Evolutionary conservation across 2,329 filamentous ascomycete genomes (phyloP), one percentile per base, ranked within the genome.

Genomic region (Mollisia scopiformis): DNA sequence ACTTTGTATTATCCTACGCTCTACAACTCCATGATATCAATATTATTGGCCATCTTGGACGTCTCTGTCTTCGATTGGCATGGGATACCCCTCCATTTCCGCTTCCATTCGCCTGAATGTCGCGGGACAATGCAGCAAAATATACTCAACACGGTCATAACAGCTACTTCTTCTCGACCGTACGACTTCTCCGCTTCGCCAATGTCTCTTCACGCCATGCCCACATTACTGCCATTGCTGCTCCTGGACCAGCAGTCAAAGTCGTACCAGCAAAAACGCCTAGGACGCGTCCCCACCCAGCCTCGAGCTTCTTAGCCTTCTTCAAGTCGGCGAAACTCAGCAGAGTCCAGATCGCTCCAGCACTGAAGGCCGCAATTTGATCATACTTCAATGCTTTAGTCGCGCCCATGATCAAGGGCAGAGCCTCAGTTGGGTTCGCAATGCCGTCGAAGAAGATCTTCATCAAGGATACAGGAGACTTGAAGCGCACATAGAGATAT

Each of bases 161-260:
- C 8, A 19, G 19, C 35, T 49, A 28, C 49, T 46, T 57, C 23
- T 53, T 25, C 25, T 33, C 23, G 39, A 21, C 39, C 8, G 7
- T 19, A n/a, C 31, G 25, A 14, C 2, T 10, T 30, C 41, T 37
- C 33, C 39, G 57, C 50, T 43, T 60, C 0, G 73, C 72, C 49
- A 77, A 57, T 5, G 67, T 64, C 41, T 75, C 71, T 56, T 77
- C 75, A 61, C 75, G 73, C 68, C 71, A 75, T 11, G 69, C 63
- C 72, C 73, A 76, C 61, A 68, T 69, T 14, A 63, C 58, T 8
- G 67, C 65, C 55, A 75, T 61, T 2, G 67, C 66, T 11, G 71
- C 71, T 41, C 74, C 73, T 33, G 74, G 72, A 1, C 75, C 75
- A 23, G 62, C 51, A 23, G 70, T 55, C 2, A 71, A 8, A 6